Percentiles rank a stretch among this genome's conserved stretches.
phyloP scores from a whole-genome alignment of 352 stramenopile genomes.

The Phytophthora colocasiae region DNA sequence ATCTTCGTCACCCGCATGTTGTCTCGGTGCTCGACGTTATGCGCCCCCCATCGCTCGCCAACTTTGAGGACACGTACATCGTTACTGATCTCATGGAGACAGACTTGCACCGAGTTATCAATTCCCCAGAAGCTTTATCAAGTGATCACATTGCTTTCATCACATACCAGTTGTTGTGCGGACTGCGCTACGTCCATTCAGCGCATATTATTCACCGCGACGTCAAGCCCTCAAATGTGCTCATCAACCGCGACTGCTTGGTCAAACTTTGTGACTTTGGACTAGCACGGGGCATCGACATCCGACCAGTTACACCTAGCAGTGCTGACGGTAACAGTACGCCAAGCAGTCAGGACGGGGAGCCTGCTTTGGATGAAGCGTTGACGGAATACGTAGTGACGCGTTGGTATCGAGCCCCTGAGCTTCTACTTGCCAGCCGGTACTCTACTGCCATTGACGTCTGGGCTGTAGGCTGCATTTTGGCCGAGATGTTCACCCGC shows the following conservation, averaged over 20 bases:
- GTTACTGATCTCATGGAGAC: conserved; percentile 88
- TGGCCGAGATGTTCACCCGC: conserved; percentile 97
- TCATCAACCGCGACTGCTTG: conserved; percentile 93
- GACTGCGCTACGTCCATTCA: conserved; percentile 87
- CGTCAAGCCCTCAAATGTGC: conserved; percentile 97
- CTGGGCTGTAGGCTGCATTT: conserved; percentile 98
- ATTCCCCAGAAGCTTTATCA: conserved; percentile 71
- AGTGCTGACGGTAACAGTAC: conserved; percentile 37
- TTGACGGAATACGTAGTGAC: conserved; percentile 95
- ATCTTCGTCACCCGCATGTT: conserved; percentile 76
- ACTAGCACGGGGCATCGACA: conserved; percentile 79
- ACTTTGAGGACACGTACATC: conserved; percentile 90
- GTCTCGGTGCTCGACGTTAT: conserved; percentile 80
- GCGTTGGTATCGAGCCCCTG: conserved; percentile 94
- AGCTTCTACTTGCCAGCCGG: conserved; percentile 94
- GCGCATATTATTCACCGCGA: conserved; percentile 90
- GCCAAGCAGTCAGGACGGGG: conserved; percentile 45
- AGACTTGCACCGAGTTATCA: conserved; percentile 83
- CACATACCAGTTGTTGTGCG: conserved; percentile 85
- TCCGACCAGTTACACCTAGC: conserved; percentile 31
- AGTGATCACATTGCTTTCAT: conserved; percentile 86
- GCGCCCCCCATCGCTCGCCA: conserved; percentile 67
- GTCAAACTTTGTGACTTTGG: conserved; percentile 93
- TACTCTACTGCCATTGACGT: conserved; percentile 96
- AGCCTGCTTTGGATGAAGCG: conserved; percentile 51